Percentiles rank a stretch among this genome's conserved stretches.
Evolutionary conservation across 1,139 yeast species (phyloP).

Genomic region (Yamadazyma oceani): DNA sequence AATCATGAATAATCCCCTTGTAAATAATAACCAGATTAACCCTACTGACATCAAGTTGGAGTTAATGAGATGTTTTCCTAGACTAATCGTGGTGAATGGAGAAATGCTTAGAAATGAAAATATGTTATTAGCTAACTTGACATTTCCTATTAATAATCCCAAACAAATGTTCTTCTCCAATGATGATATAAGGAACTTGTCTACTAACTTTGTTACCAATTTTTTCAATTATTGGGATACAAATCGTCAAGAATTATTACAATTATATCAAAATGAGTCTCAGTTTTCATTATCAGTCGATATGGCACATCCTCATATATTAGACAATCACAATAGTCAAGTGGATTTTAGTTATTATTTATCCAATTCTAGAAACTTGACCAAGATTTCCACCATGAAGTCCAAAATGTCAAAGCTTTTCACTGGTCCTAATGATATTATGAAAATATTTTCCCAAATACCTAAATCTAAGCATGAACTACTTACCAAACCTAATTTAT

Average conservation of each 20-base stretch:
- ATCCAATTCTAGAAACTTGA: slow-evolving; percentile 73
- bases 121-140: slow-evolving; percentile 50
- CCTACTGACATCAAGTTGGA: slow-evolving; percentile 54
- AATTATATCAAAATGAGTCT: slow-evolving; percentile 78
- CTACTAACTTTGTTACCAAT: slow-evolving; percentile 74
- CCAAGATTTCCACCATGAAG: slow-evolving; percentile 62
- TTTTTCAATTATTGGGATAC: slow-evolving; percentile 81
- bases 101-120: slow-evolving; percentile 72
- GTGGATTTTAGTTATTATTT: slow-evolving; percentile 65
- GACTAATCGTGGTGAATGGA: slow-evolving; percentile 77
- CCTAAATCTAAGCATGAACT: slow-evolving; percentile 79
- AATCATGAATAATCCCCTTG: slow-evolving; percentile 72
- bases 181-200: slow-evolving; percentile 64
- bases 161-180: slow-evolving; percentile 73
- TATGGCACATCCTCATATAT: slow-evolving; percentile 51
- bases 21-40: slow-evolving; percentile 31
- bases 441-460: slow-evolving; percentile 57
- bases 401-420: slow-evolving; percentile 58
- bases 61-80: slow-evolving; percentile 71
- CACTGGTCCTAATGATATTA: slow-evolving; percentile 71
- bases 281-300: slow-evolving; percentile 75
- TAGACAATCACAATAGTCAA: slow-evolving; percentile 35
- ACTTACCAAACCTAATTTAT: slow-evolving; percentile 58
- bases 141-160: slow-evolving; percentile 53
- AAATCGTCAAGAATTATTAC: slow-evolving; percentile 66